Evolutionary conservation across 1,284 basidiomycete species (phyloP).

Genomic region (Leccinum griseonigrum): DNA sequence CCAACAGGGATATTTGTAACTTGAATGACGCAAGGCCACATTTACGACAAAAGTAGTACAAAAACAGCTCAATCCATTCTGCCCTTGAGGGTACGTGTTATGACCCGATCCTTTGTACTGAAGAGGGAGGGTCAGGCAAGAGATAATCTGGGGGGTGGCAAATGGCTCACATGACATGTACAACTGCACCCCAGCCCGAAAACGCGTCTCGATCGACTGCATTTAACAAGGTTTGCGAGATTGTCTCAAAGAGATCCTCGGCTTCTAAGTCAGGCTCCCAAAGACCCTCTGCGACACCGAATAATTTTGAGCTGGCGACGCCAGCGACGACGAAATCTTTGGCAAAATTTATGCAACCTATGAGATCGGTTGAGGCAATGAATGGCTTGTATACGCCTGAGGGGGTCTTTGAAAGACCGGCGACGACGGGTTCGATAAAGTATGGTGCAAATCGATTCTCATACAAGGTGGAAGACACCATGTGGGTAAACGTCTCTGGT

Average conservation of each 20-base stretch:
- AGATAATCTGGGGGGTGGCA: slow-evolving; percentile 6
- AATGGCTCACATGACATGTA: slow-evolving; percentile 88
- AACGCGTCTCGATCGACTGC: slow-evolving; percentile 96
- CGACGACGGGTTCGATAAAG: slow-evolving; percentile 97
- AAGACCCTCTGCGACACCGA: slow-evolving; percentile 95
- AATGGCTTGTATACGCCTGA: slow-evolving; percentile 82
- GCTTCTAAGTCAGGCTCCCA: slow-evolving; percentile 98
- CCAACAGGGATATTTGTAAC: not conserved
- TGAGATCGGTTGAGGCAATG: slow-evolving; percentile 95
- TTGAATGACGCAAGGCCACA: not conserved
- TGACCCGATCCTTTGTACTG: slow-evolving; percentile 85
- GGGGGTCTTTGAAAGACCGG: slow-evolving; percentile 80
- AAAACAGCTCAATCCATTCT: slow-evolving; percentile 77
- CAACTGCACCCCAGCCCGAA: slow-evolving; percentile 95
- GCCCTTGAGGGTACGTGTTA: slow-evolving; percentile 83
- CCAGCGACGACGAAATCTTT: slow-evolving; percentile 98
- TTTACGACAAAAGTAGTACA: slow-evolving; percentile 21
- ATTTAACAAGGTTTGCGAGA: slow-evolving; percentile 94
- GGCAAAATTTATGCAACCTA: slow-evolving; percentile 93
- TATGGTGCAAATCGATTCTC: slow-evolving; percentile 96
- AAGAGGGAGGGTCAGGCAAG: slow-evolving; percentile 16
- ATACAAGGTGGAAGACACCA: slow-evolving; percentile 97
- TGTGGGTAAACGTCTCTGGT: slow-evolving; percentile 94
- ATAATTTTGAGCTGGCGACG: slow-evolving; percentile 91
- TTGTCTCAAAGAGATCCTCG: slow-evolving; percentile 98